A percentile compares a stretch with the other conserved stretches of the same genome.
Conservation (phyloP, 2,329 filamentous ascomycete genomes). For the Pseudogymnoascus sp. region DNA sequence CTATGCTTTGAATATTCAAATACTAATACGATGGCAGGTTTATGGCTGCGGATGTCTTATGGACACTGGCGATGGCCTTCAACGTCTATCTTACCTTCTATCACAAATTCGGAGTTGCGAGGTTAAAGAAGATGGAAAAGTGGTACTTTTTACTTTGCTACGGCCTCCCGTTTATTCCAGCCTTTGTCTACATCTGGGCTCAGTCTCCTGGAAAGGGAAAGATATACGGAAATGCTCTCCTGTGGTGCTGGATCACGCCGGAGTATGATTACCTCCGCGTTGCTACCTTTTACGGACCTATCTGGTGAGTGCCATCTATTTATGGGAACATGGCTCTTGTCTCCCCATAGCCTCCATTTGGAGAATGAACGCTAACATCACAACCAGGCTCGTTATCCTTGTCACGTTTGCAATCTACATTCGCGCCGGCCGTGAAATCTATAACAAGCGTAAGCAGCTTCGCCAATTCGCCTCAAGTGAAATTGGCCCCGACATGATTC, state of each 20-base stretch:
- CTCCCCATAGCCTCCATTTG: not conserved
- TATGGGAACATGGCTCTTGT: not conserved
- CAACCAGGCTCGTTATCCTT: conserved; percentile 47
- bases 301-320: conserved; percentile 43
- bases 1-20: not conserved
- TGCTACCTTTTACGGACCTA: conserved; percentile 63
- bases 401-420: conserved; percentile 58
- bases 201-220: conserved; percentile 40
- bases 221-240: conserved; percentile 64
- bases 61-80: conserved; percentile 73
- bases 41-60: conserved; percentile 65
- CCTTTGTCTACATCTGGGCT: conserved; percentile 59
- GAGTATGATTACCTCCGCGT: conserved; percentile 66
- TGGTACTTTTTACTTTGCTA: conserved; percentile 64
- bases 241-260: conserved; percentile 73
- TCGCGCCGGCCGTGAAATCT: conserved; percentile 57
- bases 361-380: conserved; percentile 16
- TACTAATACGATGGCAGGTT: conserved; percentile 45
- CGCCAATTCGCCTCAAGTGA: conserved; percentile 35
- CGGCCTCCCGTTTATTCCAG: conserved; percentile 61
- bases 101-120: conserved; percentile 56
- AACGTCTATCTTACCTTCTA: conserved; percentile 82
- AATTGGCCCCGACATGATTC: not conserved
- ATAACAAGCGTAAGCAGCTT: conserved; percentile 55
- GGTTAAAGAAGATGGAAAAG: conserved; percentile 59